Evolutionary conservation across 73 alveolate genomes (phyloP).

Genomic region (Paramecium caudatum): DNA sequence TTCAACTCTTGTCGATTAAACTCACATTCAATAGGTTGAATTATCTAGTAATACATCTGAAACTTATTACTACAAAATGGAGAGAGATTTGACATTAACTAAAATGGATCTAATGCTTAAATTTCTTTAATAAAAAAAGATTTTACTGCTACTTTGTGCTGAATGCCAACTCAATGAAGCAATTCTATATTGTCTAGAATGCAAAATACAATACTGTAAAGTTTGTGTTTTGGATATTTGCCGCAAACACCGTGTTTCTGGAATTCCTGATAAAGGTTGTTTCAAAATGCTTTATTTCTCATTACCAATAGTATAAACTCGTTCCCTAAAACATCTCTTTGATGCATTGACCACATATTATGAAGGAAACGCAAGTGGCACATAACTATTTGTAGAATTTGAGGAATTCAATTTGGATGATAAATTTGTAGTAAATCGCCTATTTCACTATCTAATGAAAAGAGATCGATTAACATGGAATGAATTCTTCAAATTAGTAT

Average conservation of each 20-base stretch:
- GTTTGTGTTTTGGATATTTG: slow-evolving; percentile 56
- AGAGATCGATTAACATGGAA: no score
- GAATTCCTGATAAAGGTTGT: slow-evolving; percentile 36
- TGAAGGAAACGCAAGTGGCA: slow-evolving; percentile 12
- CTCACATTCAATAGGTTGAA: background rate
- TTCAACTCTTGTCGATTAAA: background rate
- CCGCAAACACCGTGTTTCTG: background rate
- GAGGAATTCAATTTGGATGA: no score
- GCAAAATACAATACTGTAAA: slow-evolving; percentile 56
- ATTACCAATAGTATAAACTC: background rate
- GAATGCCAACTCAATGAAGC: slow-evolving; percentile 59
- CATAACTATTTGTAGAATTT: background rate
- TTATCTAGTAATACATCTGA: background rate
- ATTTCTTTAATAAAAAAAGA: background rate
- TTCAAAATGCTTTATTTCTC: slow-evolving; percentile 16
- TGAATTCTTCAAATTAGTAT: background rate
- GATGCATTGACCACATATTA: slow-evolving; percentile 18
- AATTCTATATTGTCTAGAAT: slow-evolving; percentile 54
- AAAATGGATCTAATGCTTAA: slow-evolving; percentile 22
- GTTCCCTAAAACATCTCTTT: background rate
- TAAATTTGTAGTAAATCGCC: no score
- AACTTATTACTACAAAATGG: slow-evolving; percentile 42
- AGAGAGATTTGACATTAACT: slow-evolving; percentile 64
- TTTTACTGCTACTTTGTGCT: slow-evolving; percentile 31
- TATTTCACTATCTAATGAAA: no score